These are phyloP conservation scores for Xylariaceae sp. DNA, from an alignment of 2,329 filamentous ascomycete species.

Conservation along the genomic window DNA sequence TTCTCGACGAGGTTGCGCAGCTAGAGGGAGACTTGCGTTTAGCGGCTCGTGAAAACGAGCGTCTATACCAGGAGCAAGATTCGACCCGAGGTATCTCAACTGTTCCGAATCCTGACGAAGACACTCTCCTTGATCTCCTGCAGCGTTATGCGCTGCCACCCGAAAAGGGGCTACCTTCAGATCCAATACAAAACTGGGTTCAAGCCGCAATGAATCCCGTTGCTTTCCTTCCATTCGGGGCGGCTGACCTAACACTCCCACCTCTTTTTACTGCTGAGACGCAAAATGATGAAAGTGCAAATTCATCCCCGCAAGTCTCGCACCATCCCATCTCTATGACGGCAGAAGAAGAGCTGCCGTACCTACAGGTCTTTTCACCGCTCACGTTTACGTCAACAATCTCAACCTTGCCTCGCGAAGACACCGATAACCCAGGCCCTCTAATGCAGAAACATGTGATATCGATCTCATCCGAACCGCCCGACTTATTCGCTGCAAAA, in stretches of 20 bases:
- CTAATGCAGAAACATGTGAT: constrained; percentile 54
- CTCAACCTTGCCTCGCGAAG: constrained; percentile 36
- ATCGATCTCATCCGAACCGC: constrained; percentile 42
- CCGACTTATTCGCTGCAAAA: constrained; percentile 53
- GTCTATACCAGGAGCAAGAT: constrained; percentile 41
- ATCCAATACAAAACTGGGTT: constrained; percentile 38
- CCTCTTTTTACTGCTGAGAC: constrained; percentile 14
- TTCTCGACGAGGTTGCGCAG: constrained; percentile 51
- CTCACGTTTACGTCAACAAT: constrained; percentile 57
- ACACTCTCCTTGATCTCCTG: constrained; percentile 37
- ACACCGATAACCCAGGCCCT: constrained; percentile 19
- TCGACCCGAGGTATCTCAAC: constrained; percentile 19
- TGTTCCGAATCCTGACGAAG: constrained; percentile 28
- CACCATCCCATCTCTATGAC: constrained; percentile 63
- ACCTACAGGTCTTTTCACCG: constrained; percentile 67
- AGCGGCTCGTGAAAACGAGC: constrained; percentile 54
- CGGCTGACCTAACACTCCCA: constrained; percentile 24
- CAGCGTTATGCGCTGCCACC: constrained; percentile 37
- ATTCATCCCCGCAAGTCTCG: constrained; percentile 42
- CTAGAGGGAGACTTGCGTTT: constrained; percentile 56
- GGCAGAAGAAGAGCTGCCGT: constrained; percentile 62
- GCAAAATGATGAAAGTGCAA: constrained; percentile 25
- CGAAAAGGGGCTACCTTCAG: constrained; percentile 24
- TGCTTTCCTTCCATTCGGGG: constrained; percentile 47
- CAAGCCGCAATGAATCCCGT: constrained; percentile 47